A percentile compares a stretch with the other conserved stretches of the same genome.
These are phyloP conservation scores for Trichoderma sp. DNA, from an alignment of 2,329 filamentous ascomycete genomes.

Conservation along the genomic window DNA sequence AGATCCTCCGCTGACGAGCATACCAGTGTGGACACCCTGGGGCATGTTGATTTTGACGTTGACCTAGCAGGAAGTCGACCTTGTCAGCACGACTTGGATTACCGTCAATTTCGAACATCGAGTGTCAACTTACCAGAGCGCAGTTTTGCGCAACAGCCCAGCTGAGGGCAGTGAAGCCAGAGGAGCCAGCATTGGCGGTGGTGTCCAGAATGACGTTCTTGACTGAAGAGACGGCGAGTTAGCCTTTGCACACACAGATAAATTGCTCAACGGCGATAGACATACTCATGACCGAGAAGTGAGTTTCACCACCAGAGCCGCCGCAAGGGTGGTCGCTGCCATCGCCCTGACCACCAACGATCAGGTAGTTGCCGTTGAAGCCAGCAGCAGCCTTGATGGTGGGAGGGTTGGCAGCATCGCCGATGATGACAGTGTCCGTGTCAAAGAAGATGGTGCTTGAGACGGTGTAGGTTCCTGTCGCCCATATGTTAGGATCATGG, in stretches of 20 bases:
- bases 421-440: conserved; percentile 74
- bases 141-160: conserved; percentile 33
- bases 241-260: background rate
- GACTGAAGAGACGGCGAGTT: conserved; percentile 12
- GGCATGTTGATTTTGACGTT: conserved; percentile 30
- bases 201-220: conserved; percentile 33
- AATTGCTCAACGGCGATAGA: background rate
- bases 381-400: conserved; percentile 67
- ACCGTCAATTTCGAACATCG: background rate
- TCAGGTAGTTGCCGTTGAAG: conserved; percentile 59
- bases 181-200: conserved; percentile 29
- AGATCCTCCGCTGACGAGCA: conserved; percentile 28
- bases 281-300: conserved; percentile 32
- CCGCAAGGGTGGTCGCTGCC: conserved; percentile 25
- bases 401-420: conserved; percentile 70
- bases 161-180: conserved; percentile 30
- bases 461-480: conserved; percentile 30
- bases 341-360: conserved; percentile 31
- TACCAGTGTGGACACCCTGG: conserved; percentile 30
- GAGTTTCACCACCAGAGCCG: conserved; percentile 32
- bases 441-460: conserved; percentile 28
- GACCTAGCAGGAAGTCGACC: conserved; percentile 10
- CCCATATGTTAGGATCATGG: background rate
- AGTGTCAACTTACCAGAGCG: conserved; percentile 25
- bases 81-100: background rate